phyloP scores from a whole-genome alignment of 2,329 filamentous ascomycete species.

The Pseudopithomyces maydicus region DNA sequence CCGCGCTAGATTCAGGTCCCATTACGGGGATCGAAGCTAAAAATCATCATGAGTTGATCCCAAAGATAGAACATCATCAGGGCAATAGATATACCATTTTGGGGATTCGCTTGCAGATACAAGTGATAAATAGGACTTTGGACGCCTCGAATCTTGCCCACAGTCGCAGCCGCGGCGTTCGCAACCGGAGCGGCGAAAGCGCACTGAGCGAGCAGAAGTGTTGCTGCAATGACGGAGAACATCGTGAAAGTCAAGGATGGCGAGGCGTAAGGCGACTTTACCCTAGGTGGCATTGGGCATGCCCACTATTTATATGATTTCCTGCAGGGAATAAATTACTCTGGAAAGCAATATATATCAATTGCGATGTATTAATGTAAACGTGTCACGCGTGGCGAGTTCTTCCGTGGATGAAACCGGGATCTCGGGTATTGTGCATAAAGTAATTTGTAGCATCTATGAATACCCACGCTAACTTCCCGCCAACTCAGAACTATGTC shows the following conservation, averaged over 20 bases:
- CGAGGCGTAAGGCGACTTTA: neutral
- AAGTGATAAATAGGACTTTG: conserved; percentile 58
- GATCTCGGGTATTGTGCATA: neutral
- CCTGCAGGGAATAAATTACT: neutral
- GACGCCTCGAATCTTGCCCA: conserved; percentile 58
- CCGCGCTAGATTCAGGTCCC: conserved; percentile 56
- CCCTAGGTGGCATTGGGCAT: neutral
- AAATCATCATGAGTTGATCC: neutral
- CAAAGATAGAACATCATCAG: neutral
- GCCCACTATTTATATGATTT: conserved; percentile 6
- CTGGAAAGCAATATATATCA: neutral
- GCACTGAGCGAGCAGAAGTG: conserved; percentile 7
- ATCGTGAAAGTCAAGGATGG: neutral
- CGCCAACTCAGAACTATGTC: neutral
- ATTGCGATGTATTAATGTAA: neutral
- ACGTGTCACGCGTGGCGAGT: conserved; percentile 10
- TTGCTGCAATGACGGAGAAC: neutral
- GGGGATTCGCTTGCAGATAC: conserved; percentile 56
- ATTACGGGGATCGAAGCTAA: conserved; percentile 53
- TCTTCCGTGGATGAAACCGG: conserved; percentile 6
- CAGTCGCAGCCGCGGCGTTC: conserved; percentile 43
- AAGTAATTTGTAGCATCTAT: neutral
- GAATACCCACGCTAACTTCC: neutral
- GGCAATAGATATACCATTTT: conserved; percentile 40
- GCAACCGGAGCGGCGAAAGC: conserved; percentile 17